A percentile compares a stretch with the other conserved stretches of the same genome.
Conservation (phyloP, 192 early-diverging fungal genomes). For the Rhizophagus sp. region DNA sequence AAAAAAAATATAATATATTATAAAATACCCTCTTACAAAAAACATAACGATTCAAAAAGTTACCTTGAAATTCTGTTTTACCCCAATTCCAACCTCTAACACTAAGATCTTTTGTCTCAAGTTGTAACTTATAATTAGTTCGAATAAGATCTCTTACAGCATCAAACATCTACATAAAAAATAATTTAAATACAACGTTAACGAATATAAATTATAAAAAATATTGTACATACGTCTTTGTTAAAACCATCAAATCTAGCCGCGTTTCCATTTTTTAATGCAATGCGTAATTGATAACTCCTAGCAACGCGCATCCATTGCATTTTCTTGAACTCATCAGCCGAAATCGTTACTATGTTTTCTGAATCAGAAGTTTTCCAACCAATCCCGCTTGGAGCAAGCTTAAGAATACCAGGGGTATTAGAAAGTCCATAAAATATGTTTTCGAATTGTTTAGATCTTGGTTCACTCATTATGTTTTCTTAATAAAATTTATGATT, state of each 20-base stretch:
- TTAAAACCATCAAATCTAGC: conserved; percentile 91
- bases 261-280: conserved; percentile 69
- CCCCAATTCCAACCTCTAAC: conserved; percentile 99
- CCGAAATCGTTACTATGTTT: conserved; percentile 56
- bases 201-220: neutral
- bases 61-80: conserved; percentile 77
- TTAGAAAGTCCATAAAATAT: conserved; percentile 54
- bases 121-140: conserved; percentile 65
- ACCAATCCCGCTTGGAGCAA: conserved; percentile 65
- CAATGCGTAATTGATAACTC: conserved; percentile 80
- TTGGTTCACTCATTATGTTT: conserved; percentile 44
- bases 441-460: conserved; percentile 51
- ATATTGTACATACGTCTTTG: conserved; percentile 54
- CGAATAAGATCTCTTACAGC: conserved; percentile 70
- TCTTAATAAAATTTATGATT: too few relatives aligned
- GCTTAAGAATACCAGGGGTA: conserved; percentile 47
- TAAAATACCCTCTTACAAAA: neutral
- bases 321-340: conserved; percentile 69
- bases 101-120: conserved; percentile 85
- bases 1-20: conserved; percentile 1
- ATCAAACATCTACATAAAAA: conserved; percentile 71
- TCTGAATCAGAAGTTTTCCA: conserved; percentile 66
- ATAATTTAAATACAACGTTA: neutral
- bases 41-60: neutral
- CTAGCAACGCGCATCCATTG: conserved; percentile 85